A percentile compares a stretch with the other conserved stretches of the same genome.
Conservation (phyloP, 2,329 filamentous ascomycete genomes). For the Metarhizium robertsii region DNA sequence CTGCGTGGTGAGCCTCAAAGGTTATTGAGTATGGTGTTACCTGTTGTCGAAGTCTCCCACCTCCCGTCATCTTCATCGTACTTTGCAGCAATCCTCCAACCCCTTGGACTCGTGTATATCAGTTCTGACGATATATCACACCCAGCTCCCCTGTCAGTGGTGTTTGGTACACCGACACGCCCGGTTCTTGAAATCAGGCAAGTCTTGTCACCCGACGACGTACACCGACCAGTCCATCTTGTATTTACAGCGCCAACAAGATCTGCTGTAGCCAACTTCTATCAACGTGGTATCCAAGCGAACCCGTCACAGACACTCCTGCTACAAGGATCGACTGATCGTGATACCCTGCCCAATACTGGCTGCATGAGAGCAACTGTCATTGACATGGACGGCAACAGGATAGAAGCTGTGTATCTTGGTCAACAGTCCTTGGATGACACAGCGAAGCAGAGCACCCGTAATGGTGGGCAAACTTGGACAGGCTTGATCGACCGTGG, state of each 20-base stretch:
- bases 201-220: conserved; percentile 20
- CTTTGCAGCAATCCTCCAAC: conserved; percentile 70
- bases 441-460: conserved; percentile 20
- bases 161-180: conserved; percentile 27
- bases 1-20: not conserved
- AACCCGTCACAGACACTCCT: conserved; percentile 37
- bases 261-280: conserved; percentile 61
- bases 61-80: conserved; percentile 75
- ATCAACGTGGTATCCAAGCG: conserved; percentile 58
- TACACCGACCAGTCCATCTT: conserved; percentile 35
- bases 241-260: conserved; percentile 60
- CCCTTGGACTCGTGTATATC: conserved; percentile 62
- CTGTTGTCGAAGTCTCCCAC: conserved; percentile 59
- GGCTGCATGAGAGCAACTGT: conserved; percentile 41
- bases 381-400: conserved; percentile 75
- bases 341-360: not conserved
- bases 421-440: conserved; percentile 21
- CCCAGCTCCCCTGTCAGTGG: conserved; percentile 20
- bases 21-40: conserved; percentile 27
- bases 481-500: not conserved
- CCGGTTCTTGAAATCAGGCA: conserved; percentile 38
- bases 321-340: not conserved
- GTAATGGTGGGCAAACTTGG: not conserved
- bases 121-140: conserved; percentile 1
- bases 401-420: conserved; percentile 63